A percentile compares a stretch with the other conserved stretches of the same genome.
phyloP scores from a whole-genome alignment of 192 early-diverging fungal species.

The Diversispora epigaea region DNA sequence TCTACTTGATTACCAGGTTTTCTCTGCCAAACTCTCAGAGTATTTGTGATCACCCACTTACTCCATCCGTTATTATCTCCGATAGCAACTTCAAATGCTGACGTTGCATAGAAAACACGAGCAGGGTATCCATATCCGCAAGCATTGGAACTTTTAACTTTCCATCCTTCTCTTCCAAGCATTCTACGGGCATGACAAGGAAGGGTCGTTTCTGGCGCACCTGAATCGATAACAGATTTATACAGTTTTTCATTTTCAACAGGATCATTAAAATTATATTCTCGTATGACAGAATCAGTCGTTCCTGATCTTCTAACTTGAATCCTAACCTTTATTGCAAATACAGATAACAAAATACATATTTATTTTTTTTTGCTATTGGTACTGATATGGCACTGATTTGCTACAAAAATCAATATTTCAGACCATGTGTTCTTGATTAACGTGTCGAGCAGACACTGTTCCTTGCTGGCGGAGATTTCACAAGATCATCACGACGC shows the following conservation, averaged over 20 bases:
- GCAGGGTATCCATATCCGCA: conserved; percentile 8
- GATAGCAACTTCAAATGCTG: conserved; percentile 15
- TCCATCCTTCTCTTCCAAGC: neutral
- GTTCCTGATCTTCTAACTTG: conserved; percentile 16
- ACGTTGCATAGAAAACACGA: neutral
- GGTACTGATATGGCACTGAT: neutral
- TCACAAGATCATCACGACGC: neutral
- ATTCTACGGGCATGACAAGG: neutral
- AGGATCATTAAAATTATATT: conserved; percentile 19
- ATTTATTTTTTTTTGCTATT: neutral
- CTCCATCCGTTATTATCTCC: conserved; percentile 19
- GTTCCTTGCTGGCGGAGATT: neutral
- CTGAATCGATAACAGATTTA: conserved; percentile 13
- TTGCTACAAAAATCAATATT: conserved; percentile 19
- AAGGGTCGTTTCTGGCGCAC: too few relatives aligned
- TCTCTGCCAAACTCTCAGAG: neutral
- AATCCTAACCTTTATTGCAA: conserved; percentile 18
- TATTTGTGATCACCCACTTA: conserved; percentile 19
- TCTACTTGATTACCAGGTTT: conserved; percentile 15
- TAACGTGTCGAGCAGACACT: neutral
- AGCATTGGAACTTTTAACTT: neutral
- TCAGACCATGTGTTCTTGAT: conserved; percentile 18
- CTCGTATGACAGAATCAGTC: neutral
- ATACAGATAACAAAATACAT: neutral
- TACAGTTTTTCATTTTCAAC: neutral